These are phyloP conservation scores for Ustulina deusta DNA, from an alignment of 2,329 filamentous ascomycete species.

Conservation along the genomic window DNA sequence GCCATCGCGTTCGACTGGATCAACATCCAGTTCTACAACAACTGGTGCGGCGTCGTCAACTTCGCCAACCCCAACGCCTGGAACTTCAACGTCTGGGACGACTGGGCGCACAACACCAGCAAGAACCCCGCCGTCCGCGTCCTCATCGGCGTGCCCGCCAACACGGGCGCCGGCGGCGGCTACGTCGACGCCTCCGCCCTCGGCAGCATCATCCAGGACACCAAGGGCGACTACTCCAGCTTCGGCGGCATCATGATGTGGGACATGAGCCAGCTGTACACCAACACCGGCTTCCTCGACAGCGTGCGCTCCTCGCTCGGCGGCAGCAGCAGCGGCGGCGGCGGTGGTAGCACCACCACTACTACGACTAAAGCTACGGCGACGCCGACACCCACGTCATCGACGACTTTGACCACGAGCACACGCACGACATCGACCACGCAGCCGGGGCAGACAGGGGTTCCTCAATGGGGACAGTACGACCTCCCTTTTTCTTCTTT, in stretches of 20 bases:
- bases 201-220: slow-evolving; percentile 63
- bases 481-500: slow-evolving; percentile 8
- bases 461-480: slow-evolving; percentile 54
- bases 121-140: slow-evolving; percentile 71
- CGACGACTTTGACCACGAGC: slow-evolving; percentile 40
- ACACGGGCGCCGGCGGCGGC: slow-evolving; percentile 65
- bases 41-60: slow-evolving; percentile 70
- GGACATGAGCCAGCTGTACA: slow-evolving; percentile 72
- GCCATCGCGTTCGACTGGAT: slow-evolving; percentile 69
- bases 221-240: slow-evolving; percentile 62
- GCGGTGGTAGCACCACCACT: slow-evolving; percentile 32
- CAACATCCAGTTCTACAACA: slow-evolving; percentile 77
- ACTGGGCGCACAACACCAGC: slow-evolving; percentile 69
- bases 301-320: slow-evolving; percentile 55
- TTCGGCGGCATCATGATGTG: slow-evolving; percentile 78
- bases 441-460: slow-evolving; percentile 35
- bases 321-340: slow-evolving; percentile 21
- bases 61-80: slow-evolving; percentile 63
- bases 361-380: slow-evolving; percentile 12
- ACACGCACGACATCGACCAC: slow-evolving; percentile 40
- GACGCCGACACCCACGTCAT: not conserved
- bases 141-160: slow-evolving; percentile 70
- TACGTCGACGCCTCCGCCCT: slow-evolving; percentile 65
- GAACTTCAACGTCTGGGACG: slow-evolving; percentile 74
- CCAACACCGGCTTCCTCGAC: slow-evolving; percentile 68